A percentile compares a stretch with the other conserved stretches of the same genome.
These are phyloP conservation scores for Lachnellula suecica DNA, from an alignment of 2,329 filamentous ascomycete genomes.

Conservation along the genomic window DNA sequence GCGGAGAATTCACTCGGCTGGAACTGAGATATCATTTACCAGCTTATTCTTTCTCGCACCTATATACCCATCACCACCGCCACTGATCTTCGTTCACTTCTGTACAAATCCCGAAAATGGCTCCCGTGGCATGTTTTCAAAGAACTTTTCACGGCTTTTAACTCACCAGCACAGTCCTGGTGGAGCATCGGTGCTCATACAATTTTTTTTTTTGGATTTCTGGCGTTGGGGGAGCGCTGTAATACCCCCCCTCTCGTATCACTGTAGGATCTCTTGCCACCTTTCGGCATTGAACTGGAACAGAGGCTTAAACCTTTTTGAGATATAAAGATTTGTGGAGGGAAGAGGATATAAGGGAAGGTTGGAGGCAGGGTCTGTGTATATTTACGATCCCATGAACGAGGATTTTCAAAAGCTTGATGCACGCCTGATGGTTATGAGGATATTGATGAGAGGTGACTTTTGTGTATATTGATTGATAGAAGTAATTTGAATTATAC, in stretches of 20 bases:
- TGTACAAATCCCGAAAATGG: slow-evolving; percentile 30
- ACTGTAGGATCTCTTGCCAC: slow-evolving; percentile 20
- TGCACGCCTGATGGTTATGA: slow-evolving; percentile 4
- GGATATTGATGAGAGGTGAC: slow-evolving; percentile 4
- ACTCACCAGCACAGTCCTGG: slow-evolving; percentile 20
- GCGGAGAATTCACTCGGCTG: slow-evolving; percentile 76
- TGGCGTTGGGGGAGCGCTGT: slow-evolving; percentile 30
- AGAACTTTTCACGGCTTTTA: no score
- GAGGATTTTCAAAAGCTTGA: slow-evolving; percentile 21
- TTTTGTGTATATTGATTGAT: slow-evolving; percentile 7
- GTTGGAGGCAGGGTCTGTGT: slow-evolving; percentile 17
- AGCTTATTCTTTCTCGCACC: slow-evolving; percentile 17
- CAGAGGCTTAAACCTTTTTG: slow-evolving; percentile 26
- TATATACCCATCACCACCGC: slow-evolving; percentile 22
- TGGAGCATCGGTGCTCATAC: slow-evolving; percentile 19
- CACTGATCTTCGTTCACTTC: slow-evolving; percentile 14
- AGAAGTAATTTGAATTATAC: background rate
- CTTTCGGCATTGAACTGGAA: slow-evolving; percentile 28
- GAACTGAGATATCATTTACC: slow-evolving; percentile 53
- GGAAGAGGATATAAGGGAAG: slow-evolving; percentile 3
- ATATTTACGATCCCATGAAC: slow-evolving; percentile 29
- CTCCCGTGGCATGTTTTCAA: no score
- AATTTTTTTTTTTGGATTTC: slow-evolving; percentile 29
- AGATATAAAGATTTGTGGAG: slow-evolving; percentile 15
- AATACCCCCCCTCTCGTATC: slow-evolving; percentile 30